Percentiles rank a stretch among this genome's conserved stretches.
These are phyloP conservation scores for Candida schatavii DNA, from an alignment of 805 yeast genomes.

Conservation along the genomic window DNA sequence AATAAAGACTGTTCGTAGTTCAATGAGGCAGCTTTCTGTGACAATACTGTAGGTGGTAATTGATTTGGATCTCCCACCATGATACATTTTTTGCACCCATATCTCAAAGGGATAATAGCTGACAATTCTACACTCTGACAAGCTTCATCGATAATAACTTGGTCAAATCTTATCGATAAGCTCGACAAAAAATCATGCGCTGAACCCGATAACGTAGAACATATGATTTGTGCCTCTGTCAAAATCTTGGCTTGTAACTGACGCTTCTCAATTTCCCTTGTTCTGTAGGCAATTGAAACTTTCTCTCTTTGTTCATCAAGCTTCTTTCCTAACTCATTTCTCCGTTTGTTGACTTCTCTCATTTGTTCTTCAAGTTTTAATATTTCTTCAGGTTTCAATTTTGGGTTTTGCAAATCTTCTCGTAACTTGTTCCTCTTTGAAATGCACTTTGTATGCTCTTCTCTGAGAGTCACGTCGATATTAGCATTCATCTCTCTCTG, in stretches of 20 bases:
- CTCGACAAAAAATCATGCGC: slow-evolving; percentile 84
- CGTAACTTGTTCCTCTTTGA: slow-evolving; percentile 57
- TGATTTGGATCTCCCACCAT: slow-evolving; percentile 99
- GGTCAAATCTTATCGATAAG: slow-evolving; percentile 75
- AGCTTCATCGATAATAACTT: slow-evolving; percentile 94
- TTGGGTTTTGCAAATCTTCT: slow-evolving; percentile 25
- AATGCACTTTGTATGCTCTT: slow-evolving; percentile 50
- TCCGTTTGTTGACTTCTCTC: slow-evolving; percentile 54
- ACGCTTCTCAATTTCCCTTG: slow-evolving; percentile 74
- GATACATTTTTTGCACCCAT: slow-evolving; percentile 85
- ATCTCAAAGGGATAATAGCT: slow-evolving; percentile 85
- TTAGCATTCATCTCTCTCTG: slow-evolving; percentile 32
- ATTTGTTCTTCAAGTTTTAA: slow-evolving; percentile 48
- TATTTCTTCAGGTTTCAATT: slow-evolving; percentile 38
- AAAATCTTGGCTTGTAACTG: slow-evolving; percentile 71
- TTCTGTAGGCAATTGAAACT: slow-evolving; percentile 64
- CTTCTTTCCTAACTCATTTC: slow-evolving; percentile 68
- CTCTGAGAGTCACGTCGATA: slow-evolving; percentile 49
- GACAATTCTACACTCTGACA: slow-evolving; percentile 95
- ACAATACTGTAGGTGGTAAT: slow-evolving; percentile 93
- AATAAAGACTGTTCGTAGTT: slow-evolving; percentile 89
- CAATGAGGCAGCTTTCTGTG: slow-evolving; percentile 77
- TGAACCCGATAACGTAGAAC: slow-evolving; percentile 90
- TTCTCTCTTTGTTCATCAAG: slow-evolving; percentile 79
- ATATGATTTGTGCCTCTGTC: slow-evolving; percentile 76